A percentile compares a stretch with the other conserved stretches of the same genome.
phyloP scores from a whole-genome alignment of 768 basidiomycete genomes.

The Podaxis mareebaensis region DNA sequence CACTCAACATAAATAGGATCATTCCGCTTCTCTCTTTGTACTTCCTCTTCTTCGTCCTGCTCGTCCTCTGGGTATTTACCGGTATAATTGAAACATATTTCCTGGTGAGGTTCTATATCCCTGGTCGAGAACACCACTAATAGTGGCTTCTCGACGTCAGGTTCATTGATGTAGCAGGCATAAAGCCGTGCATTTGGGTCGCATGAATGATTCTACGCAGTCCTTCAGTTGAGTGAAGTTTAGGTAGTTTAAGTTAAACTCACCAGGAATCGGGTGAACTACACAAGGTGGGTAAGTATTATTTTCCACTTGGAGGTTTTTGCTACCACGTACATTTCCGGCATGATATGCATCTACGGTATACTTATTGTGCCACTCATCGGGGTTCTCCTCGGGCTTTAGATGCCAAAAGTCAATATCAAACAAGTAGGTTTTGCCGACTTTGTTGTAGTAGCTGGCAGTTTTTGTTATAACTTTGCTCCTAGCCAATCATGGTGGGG shows the following conservation, averaged over 20 bases:
- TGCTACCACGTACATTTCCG: slow-evolving; percentile 63
- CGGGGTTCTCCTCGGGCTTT: slow-evolving; percentile 28
- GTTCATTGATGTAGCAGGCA: slow-evolving; percentile 80
- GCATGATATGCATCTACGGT: slow-evolving; percentile 87
- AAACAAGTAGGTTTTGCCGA: slow-evolving; percentile 79
- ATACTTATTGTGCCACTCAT: slow-evolving; percentile 46
- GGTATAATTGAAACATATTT: slow-evolving; percentile 76
- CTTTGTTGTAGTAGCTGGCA: slow-evolving; percentile 68
- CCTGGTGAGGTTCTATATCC: slow-evolving; percentile 65
- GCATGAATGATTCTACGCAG: slow-evolving; percentile 82
- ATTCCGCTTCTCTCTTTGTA: slow-evolving; percentile 19
- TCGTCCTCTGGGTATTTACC: slow-evolving; percentile 48
- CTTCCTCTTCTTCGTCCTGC: slow-evolving; percentile 32
- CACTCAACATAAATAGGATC: slow-evolving; percentile 36
- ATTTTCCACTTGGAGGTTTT: not conserved
- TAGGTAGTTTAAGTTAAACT: slow-evolving; percentile 23
- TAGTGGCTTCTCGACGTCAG: slow-evolving; percentile 67
- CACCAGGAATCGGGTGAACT: slow-evolving; percentile 94
- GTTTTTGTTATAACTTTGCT: slow-evolving; percentile 8
- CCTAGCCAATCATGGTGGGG: not conserved
- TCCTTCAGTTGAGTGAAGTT: not conserved
- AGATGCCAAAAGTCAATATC: slow-evolving; percentile 80
- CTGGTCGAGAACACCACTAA: slow-evolving; percentile 65
- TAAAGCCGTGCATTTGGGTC: slow-evolving; percentile 78
- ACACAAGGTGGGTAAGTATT: slow-evolving; percentile 5